These are phyloP conservation scores for Gnomoniopsis sp. DNA, from an alignment of 2,329 filamentous ascomycete genomes.

Conservation along the genomic window DNA sequence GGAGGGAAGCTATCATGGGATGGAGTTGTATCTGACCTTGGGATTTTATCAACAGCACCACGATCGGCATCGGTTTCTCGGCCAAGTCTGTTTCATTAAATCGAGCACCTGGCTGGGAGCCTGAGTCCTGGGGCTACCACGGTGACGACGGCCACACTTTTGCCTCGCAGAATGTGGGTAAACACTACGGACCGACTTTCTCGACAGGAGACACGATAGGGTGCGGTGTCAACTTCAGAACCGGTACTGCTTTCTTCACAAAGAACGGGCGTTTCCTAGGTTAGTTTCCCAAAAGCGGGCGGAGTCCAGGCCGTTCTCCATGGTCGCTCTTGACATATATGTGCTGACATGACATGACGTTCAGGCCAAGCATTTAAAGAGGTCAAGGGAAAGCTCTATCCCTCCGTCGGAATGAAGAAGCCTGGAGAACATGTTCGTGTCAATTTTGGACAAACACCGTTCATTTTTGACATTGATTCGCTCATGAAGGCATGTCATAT, in stretches of 20 bases:
- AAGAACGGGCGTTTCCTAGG: constrained; percentile 59
- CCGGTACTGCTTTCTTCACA: constrained; percentile 64
- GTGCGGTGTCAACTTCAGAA: constrained; percentile 64
- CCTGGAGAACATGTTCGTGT: constrained; percentile 57
- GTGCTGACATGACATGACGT: constrained; percentile 23
- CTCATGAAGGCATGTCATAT: constrained; percentile 66
- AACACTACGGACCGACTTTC: constrained; percentile 55
- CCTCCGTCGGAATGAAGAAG: constrained; percentile 63
- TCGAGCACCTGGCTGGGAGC: constrained; percentile 64
- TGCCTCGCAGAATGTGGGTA: constrained; percentile 53
- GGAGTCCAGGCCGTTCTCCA: neutral
- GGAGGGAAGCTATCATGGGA: neutral
- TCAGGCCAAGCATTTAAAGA: constrained; percentile 69
- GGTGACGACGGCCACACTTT: constrained; percentile 65
- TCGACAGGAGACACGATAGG: constrained; percentile 57
- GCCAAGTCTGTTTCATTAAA: constrained; percentile 49
- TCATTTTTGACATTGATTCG: constrained; percentile 86
- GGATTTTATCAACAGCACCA: constrained; percentile 39
- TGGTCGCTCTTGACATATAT: neutral
- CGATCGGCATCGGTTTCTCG: constrained; percentile 62
- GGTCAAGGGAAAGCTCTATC: constrained; percentile 63
- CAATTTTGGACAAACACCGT: constrained; percentile 72
- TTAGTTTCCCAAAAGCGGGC: constrained; percentile 29
- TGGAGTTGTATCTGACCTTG: neutral
- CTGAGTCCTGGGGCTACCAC: constrained; percentile 66